These are phyloP conservation scores for Prunus yedoensis DNA, from an alignment of 331 rosid genomes.

Conservation along the genomic window DNA sequence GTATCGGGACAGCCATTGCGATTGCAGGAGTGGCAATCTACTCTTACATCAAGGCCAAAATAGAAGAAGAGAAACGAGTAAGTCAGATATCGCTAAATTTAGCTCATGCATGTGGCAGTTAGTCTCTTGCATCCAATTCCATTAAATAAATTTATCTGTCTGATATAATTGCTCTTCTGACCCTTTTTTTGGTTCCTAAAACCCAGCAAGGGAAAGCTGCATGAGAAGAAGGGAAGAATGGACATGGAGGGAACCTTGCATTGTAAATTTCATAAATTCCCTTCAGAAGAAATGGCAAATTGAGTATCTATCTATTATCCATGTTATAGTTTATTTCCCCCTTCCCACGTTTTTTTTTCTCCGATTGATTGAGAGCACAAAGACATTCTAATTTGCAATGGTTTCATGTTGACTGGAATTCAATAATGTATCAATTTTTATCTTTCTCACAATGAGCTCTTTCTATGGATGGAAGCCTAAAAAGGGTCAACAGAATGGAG, in stretches of 20 bases:
- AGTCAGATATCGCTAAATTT: slow-evolving; percentile 29
- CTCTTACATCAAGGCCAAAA: slow-evolving; percentile 78
- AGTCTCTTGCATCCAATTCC: neutral
- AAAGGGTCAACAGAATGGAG: no score
- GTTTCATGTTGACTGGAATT: neutral
- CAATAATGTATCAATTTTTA: slow-evolving; percentile 12
- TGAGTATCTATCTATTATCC: slow-evolving; percentile 40
- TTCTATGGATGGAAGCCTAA: neutral
- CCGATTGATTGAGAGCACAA: slow-evolving; percentile 4
- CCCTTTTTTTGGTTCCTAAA: slow-evolving; percentile 10
- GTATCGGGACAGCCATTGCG: slow-evolving; percentile 84
- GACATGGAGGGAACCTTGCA: slow-evolving; percentile 42
- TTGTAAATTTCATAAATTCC: slow-evolving; percentile 47
- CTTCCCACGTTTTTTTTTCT: neutral
- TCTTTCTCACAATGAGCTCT: neutral
- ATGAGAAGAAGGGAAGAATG: slow-evolving; percentile 42
- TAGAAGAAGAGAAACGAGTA: slow-evolving; percentile 96
- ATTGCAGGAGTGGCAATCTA: slow-evolving; percentile 91
- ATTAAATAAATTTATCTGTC: neutral
- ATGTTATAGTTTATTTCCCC: slow-evolving; percentile 19
- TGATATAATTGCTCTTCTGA: neutral
- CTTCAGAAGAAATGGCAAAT: slow-evolving; percentile 37
- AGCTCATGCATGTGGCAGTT: neutral
- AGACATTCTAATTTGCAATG: slow-evolving; percentile 9
- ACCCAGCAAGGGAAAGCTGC: slow-evolving; percentile 79